These are phyloP conservation scores for Zygosaccharomyces bailii DNA, from an alignment of 805 yeast species.

Conservation along the genomic window DNA sequence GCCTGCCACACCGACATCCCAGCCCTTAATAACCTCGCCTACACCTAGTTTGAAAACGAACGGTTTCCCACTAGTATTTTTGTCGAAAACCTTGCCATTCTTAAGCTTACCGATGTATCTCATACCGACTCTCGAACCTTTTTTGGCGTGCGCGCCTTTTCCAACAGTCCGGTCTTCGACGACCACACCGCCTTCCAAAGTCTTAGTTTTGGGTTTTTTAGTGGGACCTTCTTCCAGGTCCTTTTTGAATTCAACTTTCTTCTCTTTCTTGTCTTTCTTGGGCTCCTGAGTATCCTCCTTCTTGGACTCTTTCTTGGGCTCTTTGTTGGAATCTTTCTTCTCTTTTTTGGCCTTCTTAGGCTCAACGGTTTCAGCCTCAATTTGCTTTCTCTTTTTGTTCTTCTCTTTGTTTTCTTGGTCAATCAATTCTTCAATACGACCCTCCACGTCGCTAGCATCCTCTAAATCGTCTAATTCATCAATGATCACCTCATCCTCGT, in stretches of 20 bases:
- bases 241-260: slow-evolving; percentile 84
- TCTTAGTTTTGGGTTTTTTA: slow-evolving; percentile 61
- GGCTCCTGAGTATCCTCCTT: slow-evolving; percentile 32
- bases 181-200: slow-evolving; percentile 87
- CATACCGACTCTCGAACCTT: slow-evolving; percentile 88
- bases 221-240: slow-evolving; percentile 95
- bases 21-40: slow-evolving; percentile 98
- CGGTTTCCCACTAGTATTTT: slow-evolving; percentile 96
- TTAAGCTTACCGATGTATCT: slow-evolving; percentile 97
- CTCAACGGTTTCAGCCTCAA: slow-evolving; percentile 20
- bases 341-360: slow-evolving; percentile 16
- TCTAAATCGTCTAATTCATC: slow-evolving; percentile 59
- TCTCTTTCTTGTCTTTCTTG: slow-evolving; percentile 44
- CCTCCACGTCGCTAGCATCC: slow-evolving; percentile 66
- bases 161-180: slow-evolving; percentile 92
- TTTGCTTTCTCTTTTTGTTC: slow-evolving; percentile 35
- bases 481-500: slow-evolving; percentile 47
- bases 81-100: slow-evolving; percentile 95
- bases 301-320: slow-evolving; percentile 31
- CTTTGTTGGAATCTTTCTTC: slow-evolving; percentile 25
- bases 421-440: slow-evolving; percentile 69
- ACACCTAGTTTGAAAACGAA: slow-evolving; percentile 86
- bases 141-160: slow-evolving; percentile 82
- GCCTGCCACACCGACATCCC: slow-evolving; percentile 98
- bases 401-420: slow-evolving; percentile 50